These are phyloP conservation scores for Taiozyma sp. DNA, from an alignment of 1,139 yeast species.

Conservation along the genomic window DNA sequence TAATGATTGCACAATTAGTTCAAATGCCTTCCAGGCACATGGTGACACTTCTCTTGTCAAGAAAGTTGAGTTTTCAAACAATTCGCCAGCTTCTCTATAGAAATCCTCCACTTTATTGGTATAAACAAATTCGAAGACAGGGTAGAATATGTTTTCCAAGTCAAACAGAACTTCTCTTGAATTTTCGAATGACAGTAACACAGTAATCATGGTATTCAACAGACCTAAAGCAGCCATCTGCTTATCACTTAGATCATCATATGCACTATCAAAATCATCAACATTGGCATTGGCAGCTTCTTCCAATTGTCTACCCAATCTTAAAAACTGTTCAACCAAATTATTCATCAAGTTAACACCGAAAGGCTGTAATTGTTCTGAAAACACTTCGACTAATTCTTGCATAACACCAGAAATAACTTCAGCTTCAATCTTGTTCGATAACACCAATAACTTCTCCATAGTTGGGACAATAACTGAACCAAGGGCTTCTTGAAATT, in stretches of 20 bases:
- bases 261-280: conserved; percentile 38
- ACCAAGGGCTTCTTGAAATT: conserved; percentile 63
- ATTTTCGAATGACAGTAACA: conserved; percentile 81
- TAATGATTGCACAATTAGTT: conserved; percentile 47
- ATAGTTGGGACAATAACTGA: conserved; percentile 72
- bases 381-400: conserved; percentile 86
- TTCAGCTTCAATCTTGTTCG: conserved; percentile 84
- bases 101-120: conserved; percentile 66
- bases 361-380: conserved; percentile 89
- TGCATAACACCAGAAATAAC: conserved; percentile 89
- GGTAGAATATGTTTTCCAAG: conserved; percentile 69
- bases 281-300: conserved; percentile 52
- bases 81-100: conserved; percentile 75
- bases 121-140: conserved; percentile 66
- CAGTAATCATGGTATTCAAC: conserved; percentile 80
- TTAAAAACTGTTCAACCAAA: conserved; percentile 73
- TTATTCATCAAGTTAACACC: conserved; percentile 83
- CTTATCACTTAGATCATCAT: conserved; percentile 62
- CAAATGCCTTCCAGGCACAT: conserved; percentile 70
- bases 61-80: conserved; percentile 82
- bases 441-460: conserved; percentile 69
- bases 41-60: conserved; percentile 67
- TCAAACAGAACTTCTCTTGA: conserved; percentile 60
- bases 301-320: conserved; percentile 62
- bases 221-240: conserved; percentile 86